Evolutionary conservation across 768 basidiomycete species (phyloP), one percentile per base, ranked within the genome.

Genomic region (Tylopilus subfusipes): DNA sequence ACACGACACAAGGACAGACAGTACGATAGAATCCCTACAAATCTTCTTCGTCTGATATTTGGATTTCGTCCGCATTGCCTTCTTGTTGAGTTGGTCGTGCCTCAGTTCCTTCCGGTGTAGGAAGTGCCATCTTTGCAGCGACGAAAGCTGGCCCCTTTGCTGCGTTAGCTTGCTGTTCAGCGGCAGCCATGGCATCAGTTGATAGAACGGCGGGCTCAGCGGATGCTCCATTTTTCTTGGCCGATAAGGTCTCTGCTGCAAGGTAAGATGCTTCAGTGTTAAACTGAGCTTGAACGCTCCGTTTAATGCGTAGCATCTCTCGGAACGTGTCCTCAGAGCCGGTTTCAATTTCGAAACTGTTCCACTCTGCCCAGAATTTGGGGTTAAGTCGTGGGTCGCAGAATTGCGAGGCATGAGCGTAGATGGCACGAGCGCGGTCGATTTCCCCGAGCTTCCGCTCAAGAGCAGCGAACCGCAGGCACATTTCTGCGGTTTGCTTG

Each of bases 371-470:
- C 97, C 97, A 98, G 79, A 98, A 98, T 55, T 86, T 84, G 33
- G 93, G 87, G 67, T 90, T 84, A 57, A 89, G 82, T 18, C 96
- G 83, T 13, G 96, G 96, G 68, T 98, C 96, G 71, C 96, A 99
- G 81, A 99, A 98, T 66, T 99, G 97, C 19, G 92, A 93, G 0
- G 97, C 96, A 67, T 98, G 96, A 2, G 94, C 96, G 62, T 96
- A 98, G 60, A 98, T 89, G 2, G 94, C 89, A 46, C 97, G 85
- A 13, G 97, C 97, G 24, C 97, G 82, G 74, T 99, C 97, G 71
- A 99, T 98, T 76, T 99, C 97, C 50, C 97, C 97, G 33, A 99
- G 84, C 70, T 99, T 99, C 62, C 96, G 87, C 71, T 99, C 97
- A 63, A 99, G 83, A 31, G 84, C 82, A 5, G 97, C 96, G 70